A percentile compares a stretch with the other conserved stretches of the same genome.
Evolutionary conservation across 2,329 filamentous ascomycete genomes (phyloP).

Genomic region (Curvularia sp.): DNA sequence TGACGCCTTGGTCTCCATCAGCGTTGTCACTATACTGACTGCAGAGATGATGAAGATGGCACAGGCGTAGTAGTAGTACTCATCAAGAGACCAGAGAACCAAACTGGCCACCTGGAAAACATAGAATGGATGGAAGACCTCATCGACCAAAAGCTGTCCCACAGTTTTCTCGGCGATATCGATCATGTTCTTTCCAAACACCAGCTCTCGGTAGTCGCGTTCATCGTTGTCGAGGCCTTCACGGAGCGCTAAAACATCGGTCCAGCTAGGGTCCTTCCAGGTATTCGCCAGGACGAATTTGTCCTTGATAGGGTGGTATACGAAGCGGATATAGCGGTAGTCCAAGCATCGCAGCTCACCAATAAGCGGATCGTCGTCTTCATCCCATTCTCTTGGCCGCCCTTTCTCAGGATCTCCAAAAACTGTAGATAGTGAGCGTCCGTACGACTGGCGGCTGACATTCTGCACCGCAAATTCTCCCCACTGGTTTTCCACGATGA

Average conservation of each 20-base stretch:
- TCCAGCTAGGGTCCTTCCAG: conserved; percentile 95
- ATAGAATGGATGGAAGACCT: conserved; percentile 98
- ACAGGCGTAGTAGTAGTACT: conserved; percentile 96
- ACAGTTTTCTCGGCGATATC: conserved; percentile 91
- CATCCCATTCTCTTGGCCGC: conserved; percentile 71
- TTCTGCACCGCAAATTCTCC: conserved; percentile 83
- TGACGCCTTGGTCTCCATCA: conserved; percentile 89
- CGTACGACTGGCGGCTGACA: conserved; percentile 66
- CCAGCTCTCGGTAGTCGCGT: conserved; percentile 78
- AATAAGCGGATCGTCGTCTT: conserved; percentile 77
- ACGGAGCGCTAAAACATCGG: conserved; percentile 74
- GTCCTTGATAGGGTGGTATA: conserved; percentile 86
- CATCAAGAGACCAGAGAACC: conserved; percentile 90
- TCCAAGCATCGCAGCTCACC: conserved; percentile 78
- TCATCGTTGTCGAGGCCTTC: conserved; percentile 87
- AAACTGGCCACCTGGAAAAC: conserved; percentile 97
- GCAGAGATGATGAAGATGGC: conserved; percentile 96
- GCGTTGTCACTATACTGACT: conserved; percentile 86
- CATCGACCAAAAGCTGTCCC: conserved; percentile 83
- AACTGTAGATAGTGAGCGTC: conserved; percentile 68
- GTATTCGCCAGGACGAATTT: conserved; percentile 85
- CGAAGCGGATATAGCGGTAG: conserved; percentile 93
- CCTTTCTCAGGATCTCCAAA: conserved; percentile 73
- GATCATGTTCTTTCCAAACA: conserved; percentile 90
- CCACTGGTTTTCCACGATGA: conserved; percentile 98